Evolutionary conservation across 2,329 filamentous ascomycete genomes (phyloP).

Genomic region (Chaetomiaceae sp.): DNA sequence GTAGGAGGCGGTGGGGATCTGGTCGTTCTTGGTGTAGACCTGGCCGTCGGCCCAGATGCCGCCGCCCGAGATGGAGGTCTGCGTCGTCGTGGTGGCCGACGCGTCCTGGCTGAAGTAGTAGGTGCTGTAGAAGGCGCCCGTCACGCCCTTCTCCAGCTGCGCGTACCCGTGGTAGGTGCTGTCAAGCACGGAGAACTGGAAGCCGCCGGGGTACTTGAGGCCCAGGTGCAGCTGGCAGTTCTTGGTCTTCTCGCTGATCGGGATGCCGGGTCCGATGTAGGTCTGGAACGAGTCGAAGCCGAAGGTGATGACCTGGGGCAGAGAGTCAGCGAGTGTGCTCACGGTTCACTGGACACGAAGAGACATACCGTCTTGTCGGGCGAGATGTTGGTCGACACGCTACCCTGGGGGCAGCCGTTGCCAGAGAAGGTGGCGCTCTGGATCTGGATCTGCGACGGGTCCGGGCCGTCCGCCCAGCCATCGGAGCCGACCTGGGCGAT

Average conservation of each 20-base stretch:
- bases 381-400: slow-evolving; percentile 38
- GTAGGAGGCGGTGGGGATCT: slow-evolving; percentile 38
- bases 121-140: slow-evolving; percentile 40
- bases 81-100: slow-evolving; percentile 37
- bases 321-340: slow-evolving; percentile 6
- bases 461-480: slow-evolving; percentile 31
- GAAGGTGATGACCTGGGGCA: slow-evolving; percentile 38
- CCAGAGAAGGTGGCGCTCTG: slow-evolving; percentile 36
- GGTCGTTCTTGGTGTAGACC: slow-evolving; percentile 42
- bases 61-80: slow-evolving; percentile 38
- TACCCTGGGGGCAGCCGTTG: slow-evolving; percentile 39
- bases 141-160: slow-evolving; percentile 39
- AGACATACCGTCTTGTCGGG: slow-evolving; percentile 36
- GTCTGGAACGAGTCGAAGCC: slow-evolving; percentile 43
- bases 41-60: slow-evolving; percentile 37
- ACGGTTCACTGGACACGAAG: background rate
- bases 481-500: slow-evolving; percentile 20
- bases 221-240: slow-evolving; percentile 44
- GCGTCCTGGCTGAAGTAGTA: slow-evolving; percentile 45
- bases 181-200: slow-evolving; percentile 41
- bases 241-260: slow-evolving; percentile 35
- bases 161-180: slow-evolving; percentile 45
- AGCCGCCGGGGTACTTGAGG: slow-evolving; percentile 41
- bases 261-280: slow-evolving; percentile 39
- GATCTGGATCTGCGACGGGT: slow-evolving; percentile 38